A percentile compares a stretch with the other conserved stretches of the same genome.
Evolutionary conservation across 192 early-diverging fungal species (phyloP).

Genomic region (Glomus cerebriforme): DNA sequence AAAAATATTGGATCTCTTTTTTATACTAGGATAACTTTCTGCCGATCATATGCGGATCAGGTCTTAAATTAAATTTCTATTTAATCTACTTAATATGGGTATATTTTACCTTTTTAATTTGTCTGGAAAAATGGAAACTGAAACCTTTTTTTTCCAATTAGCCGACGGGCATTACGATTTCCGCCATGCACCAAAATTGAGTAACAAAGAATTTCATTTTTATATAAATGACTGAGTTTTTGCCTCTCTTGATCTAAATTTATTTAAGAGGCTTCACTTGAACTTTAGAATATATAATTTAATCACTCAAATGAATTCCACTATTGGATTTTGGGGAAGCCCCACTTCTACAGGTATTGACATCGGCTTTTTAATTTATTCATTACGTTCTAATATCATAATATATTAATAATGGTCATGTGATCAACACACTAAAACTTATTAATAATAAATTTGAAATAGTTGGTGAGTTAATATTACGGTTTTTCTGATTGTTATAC

Average conservation of each 20-base stretch:
- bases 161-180: too few species aligned
- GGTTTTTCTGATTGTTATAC: too few species aligned
- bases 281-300: constrained; percentile 1
- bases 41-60: too few species aligned
- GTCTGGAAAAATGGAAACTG: not conserved
- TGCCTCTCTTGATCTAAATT: not conserved
- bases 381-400: not conserved
- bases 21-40: too few species aligned
- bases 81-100: too few species aligned
- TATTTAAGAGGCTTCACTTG: not conserved
- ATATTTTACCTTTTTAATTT: not conserved
- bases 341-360: constrained; percentile 13
- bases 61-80: too few species aligned
- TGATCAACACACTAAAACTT: not conserved
- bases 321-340: not conserved
- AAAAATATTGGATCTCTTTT: too few species aligned
- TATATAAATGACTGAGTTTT: not conserved
- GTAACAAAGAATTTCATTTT: not conserved
- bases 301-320: constrained; percentile 10
- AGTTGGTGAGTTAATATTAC: constrained; percentile 6
- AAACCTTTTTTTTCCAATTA: not conserved
- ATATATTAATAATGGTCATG: not conserved
- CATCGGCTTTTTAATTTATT: not conserved
- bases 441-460: not conserved
- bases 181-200: too few species aligned